Base-by-base conservation (phyloP, 1,284 basidiomycete genomes). In the Xerocomus nothofagi region DNA sequence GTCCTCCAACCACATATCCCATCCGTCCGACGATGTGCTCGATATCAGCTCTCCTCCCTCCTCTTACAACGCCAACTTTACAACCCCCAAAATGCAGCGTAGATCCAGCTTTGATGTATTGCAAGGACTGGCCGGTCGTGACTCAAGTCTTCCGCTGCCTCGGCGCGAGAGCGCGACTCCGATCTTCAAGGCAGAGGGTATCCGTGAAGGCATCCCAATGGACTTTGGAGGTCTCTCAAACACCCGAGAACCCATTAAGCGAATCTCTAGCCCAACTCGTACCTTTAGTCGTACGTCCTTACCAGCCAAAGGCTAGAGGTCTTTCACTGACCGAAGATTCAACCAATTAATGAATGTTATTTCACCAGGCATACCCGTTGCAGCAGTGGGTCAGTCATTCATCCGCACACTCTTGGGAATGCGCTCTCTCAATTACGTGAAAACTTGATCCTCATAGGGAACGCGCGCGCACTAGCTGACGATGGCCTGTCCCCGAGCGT, bases 401-500 rank as follows among this genome's bases (percentile, higher is more conserved):
- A 31, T 57, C 29, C 46, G 34, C 36, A 17, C 31, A 46, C 29
- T 54, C 20, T 27, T 17, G 10, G 43, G 51, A 47, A 56, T n/a
- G 43, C 49, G 41, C 46, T 54, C 48, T 42, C 39, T 56, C 49
- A 55, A 44, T 50, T 51, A 48, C 50, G 58, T 49, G 39, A 49
- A 63, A 54, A 49, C 51, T 57, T 61, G 48, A 59, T 62, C 57
- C 51, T 59, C 50, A 49, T 67, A 90, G 88, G 88, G 37, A 88
- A 91, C 72, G 88, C 88, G 33, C 83, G 87, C 33, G 84, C 84
- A 20, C 71, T 91, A 57, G 84, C 88, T 18, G 88, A 91, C 47
- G 88, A 89, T 53, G 82, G 82, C 34, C 67, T 72, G 59, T 57
- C 67, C 50, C 67, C 60, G 50, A 70, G 47, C 53, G 62, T 57